These are phyloP conservation scores for Rutidosis leptorrhynchoides DNA, from an alignment of 129 eudicot genomes.

Conservation along the genomic window DNA sequence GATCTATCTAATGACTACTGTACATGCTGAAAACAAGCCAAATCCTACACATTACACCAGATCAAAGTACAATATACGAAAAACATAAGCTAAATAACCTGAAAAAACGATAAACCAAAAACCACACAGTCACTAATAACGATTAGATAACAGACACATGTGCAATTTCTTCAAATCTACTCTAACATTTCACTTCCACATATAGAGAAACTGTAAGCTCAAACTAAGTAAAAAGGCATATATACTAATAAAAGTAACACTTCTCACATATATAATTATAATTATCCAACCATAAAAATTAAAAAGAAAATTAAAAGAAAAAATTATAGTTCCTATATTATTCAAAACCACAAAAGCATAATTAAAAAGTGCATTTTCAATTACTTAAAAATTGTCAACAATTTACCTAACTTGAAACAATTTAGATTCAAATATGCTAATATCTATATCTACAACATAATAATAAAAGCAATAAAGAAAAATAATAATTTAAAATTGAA, in stretches of 20 bases:
- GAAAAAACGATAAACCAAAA: conserved; percentile 7
- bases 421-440: not conserved
- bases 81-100: conserved; percentile 5
- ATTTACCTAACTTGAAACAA: not conserved
- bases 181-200: conserved; percentile 18
- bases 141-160: conserved; percentile 10
- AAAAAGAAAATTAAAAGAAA: not conserved
- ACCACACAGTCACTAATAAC: conserved; percentile 4
- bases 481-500: conserved; percentile 16
- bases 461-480: no score
- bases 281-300: conserved; percentile 2
- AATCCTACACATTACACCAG: not conserved
- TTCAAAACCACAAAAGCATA: not conserved
- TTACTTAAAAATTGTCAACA: not conserved
- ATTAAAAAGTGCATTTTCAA: not conserved
- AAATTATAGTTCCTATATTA: conserved; percentile 2
- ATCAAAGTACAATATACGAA: not conserved
- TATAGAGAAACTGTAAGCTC: conserved; percentile 10
- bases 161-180: conserved; percentile 29
- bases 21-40: not conserved
- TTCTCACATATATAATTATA: conserved; percentile 3
- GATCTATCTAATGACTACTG: not conserved
- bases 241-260: conserved; percentile 14
- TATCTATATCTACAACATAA: no score
- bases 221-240: conserved; percentile 9